A percentile compares a stretch with the other conserved stretches of the same genome.
Evolutionary conservation across 192 early-diverging fungal species (phyloP).

Genomic region (Coemansia sp.): DNA sequence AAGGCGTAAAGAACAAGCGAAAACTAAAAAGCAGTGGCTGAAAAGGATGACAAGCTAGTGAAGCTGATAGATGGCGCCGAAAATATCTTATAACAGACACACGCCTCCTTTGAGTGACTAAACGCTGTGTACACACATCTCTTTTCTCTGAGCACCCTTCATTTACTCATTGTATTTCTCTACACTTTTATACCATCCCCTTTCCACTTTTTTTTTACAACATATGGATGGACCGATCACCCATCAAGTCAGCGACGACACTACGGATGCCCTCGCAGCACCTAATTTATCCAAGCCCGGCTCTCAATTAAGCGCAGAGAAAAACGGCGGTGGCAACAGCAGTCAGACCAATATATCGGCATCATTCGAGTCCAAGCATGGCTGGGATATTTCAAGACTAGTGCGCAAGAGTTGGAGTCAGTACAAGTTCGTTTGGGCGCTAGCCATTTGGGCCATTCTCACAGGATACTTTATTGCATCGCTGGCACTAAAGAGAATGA

Average conservation of each 20-base stretch:
- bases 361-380: background rate
- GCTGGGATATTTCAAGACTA: background rate
- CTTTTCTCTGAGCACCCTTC: background rate
- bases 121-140: background rate
- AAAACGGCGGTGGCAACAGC: background rate
- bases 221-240: conserved; percentile 2
- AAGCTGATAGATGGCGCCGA: background rate
- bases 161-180: background rate
- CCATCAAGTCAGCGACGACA: background rate
- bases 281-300: background rate
- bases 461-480: conserved; percentile 69
- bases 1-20: background rate
- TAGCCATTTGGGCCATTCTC: conserved; percentile 58
- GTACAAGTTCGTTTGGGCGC: conserved; percentile 30
- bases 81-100: background rate
- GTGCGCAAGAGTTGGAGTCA: conserved; percentile 18
- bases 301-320: background rate
- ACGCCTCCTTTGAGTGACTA: background rate
- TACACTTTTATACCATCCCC: background rate
- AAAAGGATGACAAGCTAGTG: background rate
- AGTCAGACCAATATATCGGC: background rate
- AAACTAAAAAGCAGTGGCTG: conserved; percentile 10
- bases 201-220: background rate
- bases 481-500: conserved; percentile 57
- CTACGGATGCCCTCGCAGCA: background rate